Conservation (phyloP, 2,329 filamentous ascomycete species). For the Colletotrichum orbiculare region DNA sequence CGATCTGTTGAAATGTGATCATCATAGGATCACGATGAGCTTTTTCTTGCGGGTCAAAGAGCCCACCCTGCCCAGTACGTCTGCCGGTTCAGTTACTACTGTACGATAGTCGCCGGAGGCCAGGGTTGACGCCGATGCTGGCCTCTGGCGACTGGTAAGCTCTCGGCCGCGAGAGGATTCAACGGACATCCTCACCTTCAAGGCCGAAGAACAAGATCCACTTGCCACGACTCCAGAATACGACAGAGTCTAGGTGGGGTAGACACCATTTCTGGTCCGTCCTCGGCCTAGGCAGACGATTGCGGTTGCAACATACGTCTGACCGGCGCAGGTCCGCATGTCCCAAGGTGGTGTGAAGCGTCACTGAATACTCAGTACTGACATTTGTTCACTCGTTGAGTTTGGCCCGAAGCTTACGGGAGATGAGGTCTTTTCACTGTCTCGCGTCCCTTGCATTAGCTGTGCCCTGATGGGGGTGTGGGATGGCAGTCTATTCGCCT, state of each 20-base stretch:
- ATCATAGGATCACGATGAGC: constrained; percentile 11
- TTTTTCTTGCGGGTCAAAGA: constrained; percentile 10
- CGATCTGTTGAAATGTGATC: constrained; percentile 33
- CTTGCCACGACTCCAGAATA: not conserved
- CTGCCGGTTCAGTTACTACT: too few relatives aligned
- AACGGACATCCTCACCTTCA: too few relatives aligned
- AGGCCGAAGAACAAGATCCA: too few relatives aligned
- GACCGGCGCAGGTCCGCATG: constrained; percentile 10
- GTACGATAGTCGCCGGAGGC: too few relatives aligned
- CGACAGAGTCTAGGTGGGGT: constrained; percentile 10
- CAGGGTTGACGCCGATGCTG: too few relatives aligned
- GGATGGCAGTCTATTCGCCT: constrained; percentile 18
- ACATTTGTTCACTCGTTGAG: constrained; percentile 14
- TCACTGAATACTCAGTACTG: not conserved
- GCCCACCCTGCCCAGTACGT: not conserved
- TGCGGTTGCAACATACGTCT: constrained; percentile 7
- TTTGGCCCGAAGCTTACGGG: constrained; percentile 4
- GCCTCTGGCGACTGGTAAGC: too few relatives aligned
- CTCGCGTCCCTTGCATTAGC: constrained; percentile 36
- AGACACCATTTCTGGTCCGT: constrained; percentile 3
- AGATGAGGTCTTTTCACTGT: constrained; percentile 21
- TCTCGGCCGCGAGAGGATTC: too few relatives aligned
- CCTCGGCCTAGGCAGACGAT: not conserved
- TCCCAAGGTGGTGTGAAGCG: constrained; percentile 24
- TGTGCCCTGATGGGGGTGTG: constrained; percentile 27